Base-by-base conservation (phyloP, 805 yeast genomes). In the Candida xyloterini region DNA sequence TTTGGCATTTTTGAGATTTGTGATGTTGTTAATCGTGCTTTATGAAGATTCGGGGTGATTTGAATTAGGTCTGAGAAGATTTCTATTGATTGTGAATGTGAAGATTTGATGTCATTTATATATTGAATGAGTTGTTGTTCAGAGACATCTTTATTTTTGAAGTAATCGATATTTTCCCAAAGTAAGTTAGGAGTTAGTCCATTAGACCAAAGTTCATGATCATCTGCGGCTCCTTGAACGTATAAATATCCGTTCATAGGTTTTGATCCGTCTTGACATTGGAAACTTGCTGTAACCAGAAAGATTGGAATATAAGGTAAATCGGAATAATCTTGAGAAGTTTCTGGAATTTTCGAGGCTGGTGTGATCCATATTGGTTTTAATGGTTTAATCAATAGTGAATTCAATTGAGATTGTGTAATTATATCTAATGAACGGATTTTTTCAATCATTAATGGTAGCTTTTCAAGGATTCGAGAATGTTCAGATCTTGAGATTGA, bases 171-270 rank as follows among this genome's bases (percentile, higher is more conserved):
- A 42, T 73, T 54, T 3, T 54, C 37, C 95, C 95, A 87, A 34
- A 84, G 74, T 20, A 75, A 34, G 0, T 52, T 50, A 0, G 90
- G 78, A 1, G 68, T 71, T 22, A 87, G 58, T 0, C 70, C 64
- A 4, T 73, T 66, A 0, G 82, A 74, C 97, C 96, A 89, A 9
- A 81, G 65, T 53, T 89, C 97, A 57, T 89, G 95, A 53, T 90
- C 96, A 59, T 89, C 97, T 0, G 93, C 96, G 0, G 96, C 93
- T 1, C 97, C 97, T 60, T 88, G 96, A 1, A 88, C 84, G 55
- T 89, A 89, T 0, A 71, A 61, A 48, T 63, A 81, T 0, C 79
- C 81, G 7, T 58, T 43, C 33, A 70, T 51, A 33, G 63, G 63
- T 35, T 65, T 70, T 6, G 65, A 62, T 7, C 85, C 87, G 57